These are phyloP conservation scores for Brassica cretica DNA, from an alignment of 345 rosid genomes.

Conservation along the genomic window DNA sequence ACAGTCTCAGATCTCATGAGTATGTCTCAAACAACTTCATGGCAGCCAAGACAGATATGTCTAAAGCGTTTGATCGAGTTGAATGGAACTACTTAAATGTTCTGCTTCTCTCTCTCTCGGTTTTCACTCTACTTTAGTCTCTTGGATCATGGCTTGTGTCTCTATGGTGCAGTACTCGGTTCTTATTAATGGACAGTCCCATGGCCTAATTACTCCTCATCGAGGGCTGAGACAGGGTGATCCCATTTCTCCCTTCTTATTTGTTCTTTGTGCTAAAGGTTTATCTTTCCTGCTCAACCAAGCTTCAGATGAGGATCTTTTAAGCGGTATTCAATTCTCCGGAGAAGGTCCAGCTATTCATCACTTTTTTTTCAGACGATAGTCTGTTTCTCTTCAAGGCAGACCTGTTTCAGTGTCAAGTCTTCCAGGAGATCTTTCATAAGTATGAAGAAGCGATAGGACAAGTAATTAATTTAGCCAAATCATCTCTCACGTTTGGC, in stretches of 20 bases:
- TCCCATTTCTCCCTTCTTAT: neutral
- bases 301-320: rapidly evolving
- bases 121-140: too few relatives aligned
- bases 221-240: too few relatives aligned
- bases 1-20: too few relatives aligned
- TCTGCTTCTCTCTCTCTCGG: too few relatives aligned
- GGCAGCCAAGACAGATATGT: neutral
- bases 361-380: neutral
- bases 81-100: neutral
- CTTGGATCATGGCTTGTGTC: too few relatives aligned
- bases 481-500: neutral
- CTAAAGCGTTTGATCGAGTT: neutral
- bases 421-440: too few relatives aligned
- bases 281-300: neutral
- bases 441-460: neutral
- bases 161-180: too few relatives aligned
- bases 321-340: neutral
- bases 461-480: neutral
- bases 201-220: too few relatives aligned
- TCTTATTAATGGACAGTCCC: too few relatives aligned
- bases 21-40: neutral
- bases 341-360: neutral
- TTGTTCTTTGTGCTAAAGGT: neutral
- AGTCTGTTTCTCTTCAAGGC: neutral
- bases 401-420: neutral